Evolutionary conservation across 192 early-diverging fungal species (phyloP), one percentile per base, ranked within the genome.

Genomic region (Spizellomyces punctatus): DNA sequence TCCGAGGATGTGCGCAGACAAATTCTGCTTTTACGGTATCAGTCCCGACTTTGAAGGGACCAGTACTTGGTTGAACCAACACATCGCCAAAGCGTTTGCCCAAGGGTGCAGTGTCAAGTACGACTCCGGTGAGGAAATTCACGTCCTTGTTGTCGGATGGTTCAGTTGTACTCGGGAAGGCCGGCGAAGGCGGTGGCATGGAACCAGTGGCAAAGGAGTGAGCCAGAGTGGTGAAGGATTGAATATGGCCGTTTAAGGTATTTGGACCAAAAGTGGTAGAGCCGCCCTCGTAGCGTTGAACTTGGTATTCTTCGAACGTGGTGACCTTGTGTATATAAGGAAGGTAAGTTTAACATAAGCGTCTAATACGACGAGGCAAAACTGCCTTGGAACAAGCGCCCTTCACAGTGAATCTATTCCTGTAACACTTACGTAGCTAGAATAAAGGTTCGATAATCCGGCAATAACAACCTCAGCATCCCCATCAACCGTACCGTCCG

Each of bases 261-360:
- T 89, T 44, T 16, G 83, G 86, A 14, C 88, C 88, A 66, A 79
- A 89, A 44, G 77, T 75, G 22, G 88, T 89, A 16, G 79, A 82
- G 8, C 78, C 87, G 2, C 77, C 88, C 80, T 89, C 88, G 62
- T 89, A 89, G 63, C 87, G 71, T 73, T 89, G 88, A 8, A 78
- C 58, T 48, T 82, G 72, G 62, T 89, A 89, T 68, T 89, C 88
- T 78, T 89, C 86, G 62, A 50, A 78, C 2, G 86, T 88, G 2
- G 85, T 77, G 58, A 86, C 71, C 60, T 83, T 78, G 45, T 78
- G 45, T 67, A 66, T 82, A 60, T 5, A 22, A 55, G 19, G 19
- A 19, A 19, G 0, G 52, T 16, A 19, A 55, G 19, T n/a, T n/a
- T 55, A 19, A 2, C 16, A 2, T 16, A 55, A 2, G 52, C 0